Evolutionary conservation across 1,284 basidiomycete genomes (phyloP).

Genomic region (Meripilus lineatus): DNA sequence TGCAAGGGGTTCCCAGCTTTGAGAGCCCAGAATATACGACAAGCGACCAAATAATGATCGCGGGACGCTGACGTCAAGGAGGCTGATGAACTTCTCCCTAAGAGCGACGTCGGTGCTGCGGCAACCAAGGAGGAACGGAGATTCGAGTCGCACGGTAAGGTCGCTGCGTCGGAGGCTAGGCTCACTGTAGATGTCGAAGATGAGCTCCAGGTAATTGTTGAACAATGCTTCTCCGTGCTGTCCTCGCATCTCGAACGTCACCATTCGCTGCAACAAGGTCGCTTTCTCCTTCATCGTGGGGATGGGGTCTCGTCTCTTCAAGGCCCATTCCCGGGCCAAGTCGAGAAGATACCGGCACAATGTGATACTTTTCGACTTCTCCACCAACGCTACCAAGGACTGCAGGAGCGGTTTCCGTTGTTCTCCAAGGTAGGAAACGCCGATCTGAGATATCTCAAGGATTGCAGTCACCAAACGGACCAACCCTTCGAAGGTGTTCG

Average conservation of each 20-base stretch:
- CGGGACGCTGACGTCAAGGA: slow-evolving; percentile 88
- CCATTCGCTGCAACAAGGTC: slow-evolving; percentile 87
- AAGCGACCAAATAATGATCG: slow-evolving; percentile 79
- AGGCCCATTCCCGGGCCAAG: slow-evolving; percentile 85
- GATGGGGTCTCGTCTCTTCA: slow-evolving; percentile 78
- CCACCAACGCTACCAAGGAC: slow-evolving; percentile 77
- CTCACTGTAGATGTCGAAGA: slow-evolving; percentile 94
- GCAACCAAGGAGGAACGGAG: slow-evolving; percentile 91
- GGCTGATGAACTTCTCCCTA: slow-evolving; percentile 85
- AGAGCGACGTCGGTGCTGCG: slow-evolving; percentile 78
- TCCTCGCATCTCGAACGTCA: slow-evolving; percentile 78
- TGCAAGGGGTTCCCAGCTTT: slow-evolving; percentile 93
- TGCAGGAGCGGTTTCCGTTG: slow-evolving; percentile 72
- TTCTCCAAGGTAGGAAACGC: slow-evolving; percentile 63
- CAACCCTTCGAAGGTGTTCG: slow-evolving; percentile 48
- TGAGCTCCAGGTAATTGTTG: slow-evolving; percentile 84
- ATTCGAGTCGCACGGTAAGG: slow-evolving; percentile 90
- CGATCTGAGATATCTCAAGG: slow-evolving; percentile 68
- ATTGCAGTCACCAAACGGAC: slow-evolving; percentile 63
- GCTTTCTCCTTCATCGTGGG: slow-evolving; percentile 98
- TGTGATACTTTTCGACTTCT: slow-evolving; percentile 83
- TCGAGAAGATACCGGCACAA: slow-evolving; percentile 88
- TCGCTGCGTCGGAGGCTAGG: slow-evolving; percentile 86
- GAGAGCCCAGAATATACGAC: slow-evolving; percentile 89
- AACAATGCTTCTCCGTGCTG: slow-evolving; percentile 74